phyloP scores from a whole-genome alignment of 768 basidiomycete species.

The Rubroboletus pulcherrimus region DNA sequence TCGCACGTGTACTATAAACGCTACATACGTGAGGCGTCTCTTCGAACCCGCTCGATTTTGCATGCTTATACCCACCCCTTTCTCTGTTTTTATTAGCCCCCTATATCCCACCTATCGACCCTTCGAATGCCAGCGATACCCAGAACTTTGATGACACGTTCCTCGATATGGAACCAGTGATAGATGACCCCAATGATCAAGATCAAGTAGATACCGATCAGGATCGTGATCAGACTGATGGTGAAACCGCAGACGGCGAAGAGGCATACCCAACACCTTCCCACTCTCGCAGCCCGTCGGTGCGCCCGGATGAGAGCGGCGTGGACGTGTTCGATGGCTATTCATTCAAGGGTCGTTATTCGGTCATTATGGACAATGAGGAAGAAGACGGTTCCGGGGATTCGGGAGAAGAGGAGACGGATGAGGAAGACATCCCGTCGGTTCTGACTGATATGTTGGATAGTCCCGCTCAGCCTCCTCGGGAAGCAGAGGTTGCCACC shows the following conservation, averaged over 20 bases:
- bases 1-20: constrained; percentile 91
- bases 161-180: constrained; percentile 90
- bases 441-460: constrained; percentile 19
- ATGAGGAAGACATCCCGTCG: constrained; percentile 36
- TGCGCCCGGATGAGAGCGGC: constrained; percentile 43
- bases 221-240: constrained; percentile 64
- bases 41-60: constrained; percentile 3
- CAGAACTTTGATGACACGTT: constrained; percentile 98
- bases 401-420: constrained; percentile 32
- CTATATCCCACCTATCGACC: constrained; percentile 90
- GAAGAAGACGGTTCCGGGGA: constrained; percentile 42
- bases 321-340: constrained; percentile 92
- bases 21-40: constrained; percentile 70
- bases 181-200: constrained; percentile 70
- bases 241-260: constrained; percentile 69
- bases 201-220: constrained; percentile 65
- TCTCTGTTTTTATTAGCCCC: constrained; percentile 52
- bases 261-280: constrained; percentile 77
- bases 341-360: constrained; percentile 85
- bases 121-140: constrained; percentile 89
- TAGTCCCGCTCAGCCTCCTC: constrained; percentile 23
- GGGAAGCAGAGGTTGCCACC: constrained; percentile 31
- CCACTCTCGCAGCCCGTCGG: constrained; percentile 74
- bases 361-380: constrained; percentile 72
- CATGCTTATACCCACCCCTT: constrained; percentile 14